Evolutionary conservation across 352 stramenopile genomes (phyloP), one percentile per base, ranked within the genome.

Genomic region (Saprolegnia parasitica): DNA sequence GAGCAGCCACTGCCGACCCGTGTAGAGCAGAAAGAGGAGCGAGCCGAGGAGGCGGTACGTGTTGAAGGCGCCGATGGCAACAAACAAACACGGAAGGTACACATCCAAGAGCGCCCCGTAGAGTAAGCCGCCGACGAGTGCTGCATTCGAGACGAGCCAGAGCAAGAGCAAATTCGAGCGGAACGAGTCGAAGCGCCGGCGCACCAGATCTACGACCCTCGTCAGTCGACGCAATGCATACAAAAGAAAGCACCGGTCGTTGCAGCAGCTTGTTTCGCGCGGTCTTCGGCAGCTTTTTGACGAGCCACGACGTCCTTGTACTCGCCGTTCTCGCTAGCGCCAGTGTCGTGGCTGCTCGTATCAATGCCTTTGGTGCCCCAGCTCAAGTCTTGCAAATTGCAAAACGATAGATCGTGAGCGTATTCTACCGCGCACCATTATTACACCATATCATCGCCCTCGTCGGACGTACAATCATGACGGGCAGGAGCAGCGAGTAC

Each of bases 401-500:
- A 74, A 55, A 74, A 74, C 5, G 70, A 74, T 74, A 74, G 55
- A 72, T 72, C 18, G 62, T 72, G 65, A 74, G 70, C 39, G 68
- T 72, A n/a, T 74, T 74, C 42, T 4, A 49, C 8, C 42, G 42
- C 11, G 42, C 18, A 49, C n/a, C n/a, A n/a, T 11, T 4, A 8
- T 49, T 4, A 3, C 42, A n/a, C 10, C 18, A n/a, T 49, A 49
- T n/a, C 18, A 8, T n/a, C n/a, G n/a, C n/a, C 42, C 18, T 4
- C 18, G 42, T 15, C 18, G 18, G 4, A 4, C 42, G 42, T 49
- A 49, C 42, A 46, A 74, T 74, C n/a, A 72, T 71, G 24, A 61
- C 68, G 10, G 70, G 70, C 46, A 74, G 29, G 49, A 74, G 13
- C 1, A 60, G 26, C 13, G 35, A 60, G 35, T 60, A 3, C 20